A percentile compares a stretch with the other conserved stretches of the same genome.
Evolutionary conservation across 192 early-diverging fungal species (phyloP).

Genomic region (Entomortierella chlamydospora): DNA sequence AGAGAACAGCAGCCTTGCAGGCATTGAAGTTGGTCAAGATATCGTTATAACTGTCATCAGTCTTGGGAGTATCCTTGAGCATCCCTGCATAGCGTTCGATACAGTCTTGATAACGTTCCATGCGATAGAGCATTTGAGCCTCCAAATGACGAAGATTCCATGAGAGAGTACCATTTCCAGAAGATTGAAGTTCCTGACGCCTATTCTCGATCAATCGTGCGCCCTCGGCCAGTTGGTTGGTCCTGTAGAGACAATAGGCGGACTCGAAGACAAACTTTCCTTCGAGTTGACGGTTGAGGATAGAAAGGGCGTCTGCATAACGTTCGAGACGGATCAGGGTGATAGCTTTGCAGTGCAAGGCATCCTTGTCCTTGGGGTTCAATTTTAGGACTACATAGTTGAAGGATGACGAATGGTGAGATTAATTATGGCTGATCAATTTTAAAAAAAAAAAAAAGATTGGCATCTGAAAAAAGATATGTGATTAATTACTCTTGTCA

Average conservation of each 20-base stretch:
- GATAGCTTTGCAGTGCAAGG: conserved; percentile 68
- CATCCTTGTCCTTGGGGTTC: conserved; percentile 61
- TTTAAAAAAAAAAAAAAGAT: background rate
- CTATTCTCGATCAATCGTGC: conserved; percentile 49
- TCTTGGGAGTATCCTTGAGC: conserved; percentile 54
- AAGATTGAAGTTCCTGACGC: conserved; percentile 26
- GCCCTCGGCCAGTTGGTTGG: conserved; percentile 65
- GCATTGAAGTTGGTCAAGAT: conserved; percentile 64
- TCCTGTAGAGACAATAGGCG: conserved; percentile 75
- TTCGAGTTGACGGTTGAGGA: conserved; percentile 56
- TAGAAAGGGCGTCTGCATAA: conserved; percentile 63
- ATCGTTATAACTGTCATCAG: conserved; percentile 59
- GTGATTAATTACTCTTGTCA: conserved; percentile 61
- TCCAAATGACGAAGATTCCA: conserved; percentile 66
- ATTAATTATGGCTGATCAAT: background rate
- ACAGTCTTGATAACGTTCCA: conserved; percentile 65
- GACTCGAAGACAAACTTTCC: conserved; percentile 62
- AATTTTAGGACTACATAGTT: conserved; percentile 48
- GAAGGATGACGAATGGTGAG: background rate
- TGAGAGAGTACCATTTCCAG: conserved; percentile 22
- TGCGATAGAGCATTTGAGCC: conserved; percentile 76
- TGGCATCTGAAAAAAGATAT: background rate
- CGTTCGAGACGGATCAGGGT: conserved; percentile 66
- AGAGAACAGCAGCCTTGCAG: conserved; percentile 63
- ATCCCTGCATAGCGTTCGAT: conserved; percentile 57